Evolutionary conservation across 768 basidiomycete genomes (phyloP).

Genomic region (Chalciporus sphaerocephalus): DNA sequence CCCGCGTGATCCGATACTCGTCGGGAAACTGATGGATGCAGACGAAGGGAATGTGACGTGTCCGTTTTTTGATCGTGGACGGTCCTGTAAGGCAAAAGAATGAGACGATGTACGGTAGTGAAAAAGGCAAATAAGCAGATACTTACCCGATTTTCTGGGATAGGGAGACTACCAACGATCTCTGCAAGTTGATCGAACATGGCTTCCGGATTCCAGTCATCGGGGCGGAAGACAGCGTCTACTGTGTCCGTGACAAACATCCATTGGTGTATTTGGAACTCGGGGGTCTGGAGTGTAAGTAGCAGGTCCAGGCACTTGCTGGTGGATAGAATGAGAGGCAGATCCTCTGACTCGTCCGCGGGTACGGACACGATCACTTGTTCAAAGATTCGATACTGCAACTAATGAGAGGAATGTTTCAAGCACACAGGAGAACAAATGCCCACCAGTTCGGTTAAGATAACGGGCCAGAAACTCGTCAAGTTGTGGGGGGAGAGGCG

Average conservation of each 20-base stretch:
- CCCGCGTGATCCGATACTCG: slow-evolving; percentile 37
- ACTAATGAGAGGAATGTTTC: background rate
- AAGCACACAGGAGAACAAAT: slow-evolving; percentile 16
- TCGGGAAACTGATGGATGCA: slow-evolving; percentile 20
- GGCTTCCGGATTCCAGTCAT: slow-evolving; percentile 77
- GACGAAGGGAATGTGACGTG: slow-evolving; percentile 23
- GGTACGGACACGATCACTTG: slow-evolving; percentile 68
- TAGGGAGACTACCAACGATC: slow-evolving; percentile 66
- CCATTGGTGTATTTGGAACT: slow-evolving; percentile 99
- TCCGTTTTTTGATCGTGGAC: slow-evolving; percentile 20
- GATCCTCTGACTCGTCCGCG: slow-evolving; percentile 77
- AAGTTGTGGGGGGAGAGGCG: slow-evolving; percentile 87
- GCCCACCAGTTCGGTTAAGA: slow-evolving; percentile 82
- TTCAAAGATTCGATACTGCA: slow-evolving; percentile 86
- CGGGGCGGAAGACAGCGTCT: slow-evolving; percentile 86
- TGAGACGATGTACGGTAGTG: too few species aligned
- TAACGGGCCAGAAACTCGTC: slow-evolving; percentile 94
- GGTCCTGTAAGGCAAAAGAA: slow-evolving; percentile 19
- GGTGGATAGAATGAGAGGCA: slow-evolving; percentile 79
- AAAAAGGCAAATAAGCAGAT: too few species aligned
- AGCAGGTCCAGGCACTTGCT: slow-evolving; percentile 93
- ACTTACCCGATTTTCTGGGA: slow-evolving; percentile 32
- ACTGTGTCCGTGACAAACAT: slow-evolving; percentile 97
- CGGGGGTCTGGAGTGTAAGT: slow-evolving; percentile 90
- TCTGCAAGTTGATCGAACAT: slow-evolving; percentile 91